A percentile compares a stretch with the other conserved stretches of the same genome.
Conservation (phyloP, 2,329 filamentous ascomycete species). For the Tolypocladium cylindrosporum region DNA sequence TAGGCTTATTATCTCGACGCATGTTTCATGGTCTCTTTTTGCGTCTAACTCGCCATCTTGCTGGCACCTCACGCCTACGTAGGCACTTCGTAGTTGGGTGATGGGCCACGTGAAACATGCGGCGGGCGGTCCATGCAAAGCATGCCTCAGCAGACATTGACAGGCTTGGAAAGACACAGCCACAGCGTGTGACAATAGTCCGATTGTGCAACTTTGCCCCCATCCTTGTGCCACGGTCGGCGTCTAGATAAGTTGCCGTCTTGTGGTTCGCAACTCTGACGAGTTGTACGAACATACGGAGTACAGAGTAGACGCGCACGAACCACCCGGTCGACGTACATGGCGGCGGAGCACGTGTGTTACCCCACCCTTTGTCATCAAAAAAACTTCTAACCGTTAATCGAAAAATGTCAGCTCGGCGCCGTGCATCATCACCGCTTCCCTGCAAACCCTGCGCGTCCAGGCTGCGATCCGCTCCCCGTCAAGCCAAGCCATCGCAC, state of each 20-base stretch:
- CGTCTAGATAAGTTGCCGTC: neutral
- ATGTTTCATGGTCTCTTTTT: neutral
- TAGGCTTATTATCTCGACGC: neutral
- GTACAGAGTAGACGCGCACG: neutral
- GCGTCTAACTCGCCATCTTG: neutral
- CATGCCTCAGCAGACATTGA: neutral
- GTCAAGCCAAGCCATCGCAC: neutral
- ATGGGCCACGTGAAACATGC: neutral
- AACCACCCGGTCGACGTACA: neutral
- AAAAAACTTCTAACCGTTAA: conserved; percentile 14
- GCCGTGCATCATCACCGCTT: conserved; percentile 5
- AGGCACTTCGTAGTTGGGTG: too few relatives aligned
- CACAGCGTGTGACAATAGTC: conserved; percentile 1
- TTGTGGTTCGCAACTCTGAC: neutral
- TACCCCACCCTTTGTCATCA: conserved; percentile 13
- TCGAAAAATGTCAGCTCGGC: conserved; percentile 11
- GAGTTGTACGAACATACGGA: too few relatives aligned
- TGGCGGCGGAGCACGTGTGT: conserved; percentile 17
- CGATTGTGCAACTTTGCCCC: conserved; percentile 11
- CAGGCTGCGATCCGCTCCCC: neutral
- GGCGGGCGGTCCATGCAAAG: neutral
- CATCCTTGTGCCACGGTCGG: neutral
- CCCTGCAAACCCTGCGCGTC: neutral
- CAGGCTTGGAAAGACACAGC: neutral
- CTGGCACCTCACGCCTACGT: neutral